Evolutionary conservation across 352 stramenopile genomes (phyloP), one percentile per base, ranked within the genome.

Genomic region (Phytophthora europaea): DNA sequence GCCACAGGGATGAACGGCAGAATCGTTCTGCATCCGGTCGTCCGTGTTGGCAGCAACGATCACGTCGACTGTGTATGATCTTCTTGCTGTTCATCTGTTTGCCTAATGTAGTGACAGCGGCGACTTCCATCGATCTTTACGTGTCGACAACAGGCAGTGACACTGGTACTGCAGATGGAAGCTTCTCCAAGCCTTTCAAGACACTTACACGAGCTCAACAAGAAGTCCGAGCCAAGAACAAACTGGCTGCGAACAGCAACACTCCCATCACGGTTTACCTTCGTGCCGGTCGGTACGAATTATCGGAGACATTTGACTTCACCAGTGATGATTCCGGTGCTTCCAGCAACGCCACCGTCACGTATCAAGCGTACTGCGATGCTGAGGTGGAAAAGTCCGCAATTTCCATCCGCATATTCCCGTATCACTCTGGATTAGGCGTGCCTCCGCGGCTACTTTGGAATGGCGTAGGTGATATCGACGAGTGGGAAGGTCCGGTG

Each of bases 351-450:
- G 67, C 80, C 0, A 61, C 65, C 1, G 78, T 94, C 56, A 90
- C 85, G 38, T 94, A 93, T 61, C 81, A 93, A 68, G 83, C 88
- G 15, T 94, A 87, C 66, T 94, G 88, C 53, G 74, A 92, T n/a
- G 40, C 81, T 18, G 55, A 36, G 3, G 58, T 73, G 13, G 79
- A 85, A 48, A 66, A 64, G 2, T 73, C 73, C 2, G 70, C 75
- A 3, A 79, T 78, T 6, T 87, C 85, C 0, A 36, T 76, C 0
- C 61, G 83, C 20, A 56, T 57, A 13, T 94, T 88, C 38, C 84
- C 88, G 36, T 92, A 93, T 75, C 55, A 54, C 1, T 78, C 73
- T 23, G 62, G 80, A 3, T 34, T 75, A 31, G n/a, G 65, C 5
- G 77, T 76, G 10, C 79, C 81, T 7, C 84, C 82, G 15, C 74